A percentile compares a stretch with the other conserved stretches of the same genome.
These are phyloP conservation scores for Acacia confusa DNA, from an alignment of 306 rosid genomes.

Conservation along the genomic window DNA sequence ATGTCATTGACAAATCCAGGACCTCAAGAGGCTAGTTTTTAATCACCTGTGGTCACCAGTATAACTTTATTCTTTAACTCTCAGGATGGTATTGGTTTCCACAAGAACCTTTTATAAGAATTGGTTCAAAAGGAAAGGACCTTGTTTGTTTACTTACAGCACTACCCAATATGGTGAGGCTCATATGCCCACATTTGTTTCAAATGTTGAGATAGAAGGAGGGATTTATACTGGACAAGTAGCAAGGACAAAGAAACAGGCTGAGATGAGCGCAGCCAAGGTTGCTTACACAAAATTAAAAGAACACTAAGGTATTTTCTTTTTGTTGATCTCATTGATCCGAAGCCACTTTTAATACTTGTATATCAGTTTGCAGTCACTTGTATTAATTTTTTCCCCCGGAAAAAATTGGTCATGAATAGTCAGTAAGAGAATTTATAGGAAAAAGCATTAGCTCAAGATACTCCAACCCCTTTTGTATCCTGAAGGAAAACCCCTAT, in stretches of 20 bases:
- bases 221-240: conserved; percentile 56
- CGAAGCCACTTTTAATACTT: background rate
- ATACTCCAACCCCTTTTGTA: background rate
- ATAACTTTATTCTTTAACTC: conserved; percentile 20
- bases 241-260: conserved; percentile 70
- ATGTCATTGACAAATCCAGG: conserved; percentile 46
- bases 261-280: conserved; percentile 81
- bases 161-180: conserved; percentile 54
- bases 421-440: background rate
- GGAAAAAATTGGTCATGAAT: background rate
- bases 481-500: background rate
- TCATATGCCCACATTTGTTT: conserved; percentile 62
- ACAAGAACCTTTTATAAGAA: conserved; percentile 85
- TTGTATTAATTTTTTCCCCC: background rate
- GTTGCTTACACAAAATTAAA: conserved; percentile 61
- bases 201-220: conserved; percentile 66
- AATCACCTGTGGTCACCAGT: conserved; percentile 17
- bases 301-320: conserved; percentile 45
- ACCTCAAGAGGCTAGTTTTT: conserved; percentile 64
- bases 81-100: conserved; percentile 53
- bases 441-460: background rate
- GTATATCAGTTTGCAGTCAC: background rate
- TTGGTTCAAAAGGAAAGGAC: conserved; percentile 61
- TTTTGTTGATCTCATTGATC: background rate
- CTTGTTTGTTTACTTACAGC: conserved; percentile 48